These are phyloP conservation scores for Colletotrichum destructivum DNA, from an alignment of 2,329 filamentous ascomycete species.

Conservation along the genomic window DNA sequence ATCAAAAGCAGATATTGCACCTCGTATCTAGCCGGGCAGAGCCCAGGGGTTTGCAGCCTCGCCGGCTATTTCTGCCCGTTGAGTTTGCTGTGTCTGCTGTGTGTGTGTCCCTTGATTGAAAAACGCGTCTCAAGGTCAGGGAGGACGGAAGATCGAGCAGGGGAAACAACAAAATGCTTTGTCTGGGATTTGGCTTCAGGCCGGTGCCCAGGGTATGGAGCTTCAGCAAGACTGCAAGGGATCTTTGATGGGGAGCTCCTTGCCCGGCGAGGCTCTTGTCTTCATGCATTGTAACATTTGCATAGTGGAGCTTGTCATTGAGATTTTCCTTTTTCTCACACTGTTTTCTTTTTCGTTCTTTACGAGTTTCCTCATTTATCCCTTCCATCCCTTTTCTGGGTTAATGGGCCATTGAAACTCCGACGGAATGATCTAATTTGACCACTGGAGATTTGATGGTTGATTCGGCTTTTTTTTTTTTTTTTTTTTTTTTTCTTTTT, in stretches of 20 bases:
- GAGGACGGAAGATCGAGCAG: neutral
- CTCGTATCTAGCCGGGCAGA: neutral
- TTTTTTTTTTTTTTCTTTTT: neutral
- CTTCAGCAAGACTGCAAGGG: neutral
- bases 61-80: too few relatives aligned
- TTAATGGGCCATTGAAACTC: neutral
- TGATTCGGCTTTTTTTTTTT: neutral
- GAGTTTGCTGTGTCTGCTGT: too few relatives aligned
- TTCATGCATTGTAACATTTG: slow-evolving; percentile 9
- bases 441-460: too few relatives aligned
- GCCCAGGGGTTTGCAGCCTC: neutral
- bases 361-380: neutral
- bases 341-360: neutral
- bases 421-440: neutral
- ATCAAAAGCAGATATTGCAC: neutral
- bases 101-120: neutral
- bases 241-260: slow-evolving; percentile 4
- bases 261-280: slow-evolving; percentile 1
- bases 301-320: slow-evolving; percentile 15
- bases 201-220: neutral
- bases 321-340: neutral
- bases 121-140: neutral
- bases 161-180: slow-evolving; percentile 8
- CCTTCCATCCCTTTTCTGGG: too few relatives aligned
- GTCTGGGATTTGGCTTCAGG: neutral